Conservation (phyloP, 1,284 basidiomycete genomes). For the Leccinum ponderosum region DNA sequence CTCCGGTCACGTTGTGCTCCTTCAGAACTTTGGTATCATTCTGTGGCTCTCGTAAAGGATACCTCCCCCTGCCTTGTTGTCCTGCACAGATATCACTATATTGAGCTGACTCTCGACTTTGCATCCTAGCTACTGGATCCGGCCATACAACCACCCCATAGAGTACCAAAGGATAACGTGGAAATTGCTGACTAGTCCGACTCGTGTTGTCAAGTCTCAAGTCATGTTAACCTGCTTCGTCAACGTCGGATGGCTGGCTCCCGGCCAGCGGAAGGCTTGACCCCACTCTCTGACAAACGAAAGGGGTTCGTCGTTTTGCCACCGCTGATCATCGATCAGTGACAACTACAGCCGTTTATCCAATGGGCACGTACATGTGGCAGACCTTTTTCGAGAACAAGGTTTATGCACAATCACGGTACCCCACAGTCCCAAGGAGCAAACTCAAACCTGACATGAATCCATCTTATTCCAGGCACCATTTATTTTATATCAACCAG, state of each 20-base stretch:
- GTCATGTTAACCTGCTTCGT: background rate
- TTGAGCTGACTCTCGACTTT: background rate
- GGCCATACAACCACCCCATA: background rate
- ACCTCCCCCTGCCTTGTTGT: background rate
- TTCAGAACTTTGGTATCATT: background rate
- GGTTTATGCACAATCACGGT: background rate
- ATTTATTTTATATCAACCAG: background rate
- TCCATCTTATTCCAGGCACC: background rate
- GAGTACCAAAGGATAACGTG: background rate
- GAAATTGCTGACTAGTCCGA: background rate
- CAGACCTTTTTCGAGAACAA: background rate
- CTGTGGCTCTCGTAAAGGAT: background rate
- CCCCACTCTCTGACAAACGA: background rate
- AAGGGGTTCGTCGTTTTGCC: background rate
- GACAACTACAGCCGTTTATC: background rate
- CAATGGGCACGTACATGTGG: background rate
- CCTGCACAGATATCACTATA: background rate
- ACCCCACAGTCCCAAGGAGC: background rate
- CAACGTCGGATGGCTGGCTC: background rate
- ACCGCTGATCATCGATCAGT: background rate
- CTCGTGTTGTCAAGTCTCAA: background rate
- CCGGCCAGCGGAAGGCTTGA: background rate
- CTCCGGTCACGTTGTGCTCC: background rate
- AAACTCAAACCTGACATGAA: background rate
- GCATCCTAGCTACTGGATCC: background rate